Evolutionary conservation across 1,139 yeast genomes (phyloP).

Genomic region (Hansenula lynferdii): DNA sequence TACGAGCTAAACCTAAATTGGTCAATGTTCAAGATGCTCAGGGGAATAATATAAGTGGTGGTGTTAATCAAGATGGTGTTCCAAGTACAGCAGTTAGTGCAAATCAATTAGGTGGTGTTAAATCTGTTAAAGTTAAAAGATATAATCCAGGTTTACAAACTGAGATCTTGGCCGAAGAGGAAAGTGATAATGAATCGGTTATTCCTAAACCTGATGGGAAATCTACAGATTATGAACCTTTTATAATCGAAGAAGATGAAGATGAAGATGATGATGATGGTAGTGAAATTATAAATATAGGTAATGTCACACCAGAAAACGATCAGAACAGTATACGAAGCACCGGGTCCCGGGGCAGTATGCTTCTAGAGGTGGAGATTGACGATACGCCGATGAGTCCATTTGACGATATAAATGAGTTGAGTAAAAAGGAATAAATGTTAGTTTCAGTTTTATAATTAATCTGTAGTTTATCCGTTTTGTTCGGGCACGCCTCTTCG

Average conservation of each 20-base stretch:
- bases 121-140: slow-evolving; percentile 14
- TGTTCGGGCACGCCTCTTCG: not conserved
- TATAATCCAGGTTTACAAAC: slow-evolving; percentile 8
- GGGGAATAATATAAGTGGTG: slow-evolving; percentile 28
- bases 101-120: slow-evolving; percentile 21
- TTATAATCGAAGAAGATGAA: slow-evolving; percentile 20
- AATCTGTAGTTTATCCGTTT: not conserved
- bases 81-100: slow-evolving; percentile 20
- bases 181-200: slow-evolving; percentile 7
- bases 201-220: not conserved
- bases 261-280: slow-evolving; percentile 10
- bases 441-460: not conserved
- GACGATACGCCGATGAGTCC: slow-evolving; percentile 14
- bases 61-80: slow-evolving; percentile 8
- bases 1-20: slow-evolving; percentile 63
- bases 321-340: not conserved
- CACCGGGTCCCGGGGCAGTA: slow-evolving; percentile 17
- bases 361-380: slow-evolving; percentile 20
- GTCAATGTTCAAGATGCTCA: slow-evolving; percentile 52
- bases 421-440: not conserved
- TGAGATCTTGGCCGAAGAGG: slow-evolving; percentile 18
- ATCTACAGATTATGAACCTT: slow-evolving; percentile 19
- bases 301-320: slow-evolving; percentile 1
- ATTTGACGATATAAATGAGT: slow-evolving; percentile 12
- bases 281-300: slow-evolving; percentile 18